Evolutionary conservation across 768 basidiomycete genomes (phyloP).

Genomic region (Sarcodon aspratus): DNA sequence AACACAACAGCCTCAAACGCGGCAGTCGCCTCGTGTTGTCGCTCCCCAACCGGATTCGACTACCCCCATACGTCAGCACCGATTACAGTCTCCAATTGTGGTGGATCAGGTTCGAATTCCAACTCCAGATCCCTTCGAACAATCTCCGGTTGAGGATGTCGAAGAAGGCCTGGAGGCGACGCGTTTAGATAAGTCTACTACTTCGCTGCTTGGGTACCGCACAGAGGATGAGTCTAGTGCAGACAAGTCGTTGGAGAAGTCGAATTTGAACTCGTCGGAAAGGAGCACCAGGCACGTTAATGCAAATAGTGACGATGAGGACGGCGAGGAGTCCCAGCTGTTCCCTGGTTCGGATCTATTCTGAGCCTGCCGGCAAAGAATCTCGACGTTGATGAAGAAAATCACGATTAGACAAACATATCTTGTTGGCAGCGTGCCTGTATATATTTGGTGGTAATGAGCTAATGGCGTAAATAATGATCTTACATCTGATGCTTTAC

Average conservation of each 20-base stretch:
- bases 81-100: constrained; percentile 7
- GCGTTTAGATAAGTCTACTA: constrained; percentile 6
- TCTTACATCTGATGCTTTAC: no score
- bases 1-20: constrained; percentile 2
- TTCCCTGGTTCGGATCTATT: constrained; percentile 34
- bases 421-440: no score
- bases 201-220: constrained; percentile 5
- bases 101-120: constrained; percentile 8
- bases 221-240: constrained; percentile 3
- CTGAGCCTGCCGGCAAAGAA: constrained; percentile 9
- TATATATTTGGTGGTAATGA: no score
- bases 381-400: no score
- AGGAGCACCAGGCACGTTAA: no score
- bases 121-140: constrained; percentile 18
- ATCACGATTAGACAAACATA: no score
- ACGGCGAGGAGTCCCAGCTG: constrained; percentile 22
- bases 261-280: constrained; percentile 13
- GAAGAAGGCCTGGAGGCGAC: constrained; percentile 8
- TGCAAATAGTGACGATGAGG: constrained; percentile 7
- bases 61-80: constrained; percentile 4
- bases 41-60: constrained; percentile 3
- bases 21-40: background rate
- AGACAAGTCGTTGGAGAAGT: constrained; percentile 6
- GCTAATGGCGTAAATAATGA: no score
- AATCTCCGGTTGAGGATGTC: constrained; percentile 9